Evolutionary conservation across 495 filamentous ascomycete species (phyloP).

Genomic region (Monascus purpureus): DNA sequence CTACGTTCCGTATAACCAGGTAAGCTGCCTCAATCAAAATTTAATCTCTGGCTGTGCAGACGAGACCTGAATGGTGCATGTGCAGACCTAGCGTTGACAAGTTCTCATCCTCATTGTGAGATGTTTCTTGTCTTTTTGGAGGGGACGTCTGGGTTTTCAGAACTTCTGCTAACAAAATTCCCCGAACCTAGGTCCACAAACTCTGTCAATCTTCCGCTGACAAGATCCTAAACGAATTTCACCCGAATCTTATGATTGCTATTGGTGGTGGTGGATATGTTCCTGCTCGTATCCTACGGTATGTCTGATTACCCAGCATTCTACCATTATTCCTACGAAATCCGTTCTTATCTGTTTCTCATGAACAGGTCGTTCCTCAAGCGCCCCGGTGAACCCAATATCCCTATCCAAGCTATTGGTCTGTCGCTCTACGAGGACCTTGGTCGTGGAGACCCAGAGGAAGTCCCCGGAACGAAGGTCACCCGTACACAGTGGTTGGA

Average conservation of each 20-base stretch:
- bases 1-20: constrained; percentile 94
- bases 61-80: too few species aligned
- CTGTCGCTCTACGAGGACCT: constrained; percentile 92
- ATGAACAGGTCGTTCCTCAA: constrained; percentile 74
- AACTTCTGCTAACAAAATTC: constrained; percentile 1
- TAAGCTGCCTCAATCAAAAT: constrained; percentile 34
- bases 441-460: constrained; percentile 43
- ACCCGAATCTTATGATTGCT: constrained; percentile 94
- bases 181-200: constrained; percentile 67
- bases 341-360: constrained; percentile 1
- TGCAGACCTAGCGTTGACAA: too few species aligned
- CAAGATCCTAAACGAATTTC: constrained; percentile 66
- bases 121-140: too few species aligned
- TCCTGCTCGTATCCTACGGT: constrained; percentile 88
- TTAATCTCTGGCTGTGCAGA: background rate
- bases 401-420: constrained; percentile 98
- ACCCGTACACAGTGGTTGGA: constrained; percentile 98
- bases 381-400: constrained; percentile 74
- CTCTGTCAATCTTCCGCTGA: constrained; percentile 77
- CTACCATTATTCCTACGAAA: background rate
- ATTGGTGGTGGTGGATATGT: constrained; percentile 98
- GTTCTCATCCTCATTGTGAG: too few species aligned
- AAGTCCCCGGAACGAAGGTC: constrained; percentile 79
- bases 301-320: constrained; percentile 4
- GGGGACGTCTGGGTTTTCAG: too few species aligned